Evolutionary conservation across 345 rosid genomes (phyloP).

Genomic region (Syzygium aqueum): DNA sequence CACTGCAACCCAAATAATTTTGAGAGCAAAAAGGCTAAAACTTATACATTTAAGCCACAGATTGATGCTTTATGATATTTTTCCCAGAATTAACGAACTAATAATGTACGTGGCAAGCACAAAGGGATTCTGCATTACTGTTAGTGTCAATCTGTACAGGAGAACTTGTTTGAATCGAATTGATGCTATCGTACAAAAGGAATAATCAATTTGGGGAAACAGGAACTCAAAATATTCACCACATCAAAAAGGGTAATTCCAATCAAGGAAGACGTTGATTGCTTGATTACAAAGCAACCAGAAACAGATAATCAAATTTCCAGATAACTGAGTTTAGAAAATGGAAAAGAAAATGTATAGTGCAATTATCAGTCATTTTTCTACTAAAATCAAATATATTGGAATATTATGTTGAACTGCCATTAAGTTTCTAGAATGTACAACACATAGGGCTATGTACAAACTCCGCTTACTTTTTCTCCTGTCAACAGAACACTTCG

Average conservation of each 20-base stretch:
- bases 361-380: not conserved
- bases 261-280: not conserved
- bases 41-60: not conserved
- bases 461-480: not conserved
- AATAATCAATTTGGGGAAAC: not conserved
- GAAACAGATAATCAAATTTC: not conserved
- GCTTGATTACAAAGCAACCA: not conserved
- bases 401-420: not conserved
- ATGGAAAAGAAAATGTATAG: not conserved
- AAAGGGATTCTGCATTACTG: not conserved
- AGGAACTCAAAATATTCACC: not conserved
- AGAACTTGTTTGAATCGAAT: not conserved
- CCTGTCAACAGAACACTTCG: fast-evolving
- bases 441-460: not conserved
- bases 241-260: not conserved
- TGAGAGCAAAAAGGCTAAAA: not conserved
- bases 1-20: not conserved
- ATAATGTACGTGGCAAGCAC: not conserved
- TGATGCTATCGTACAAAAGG: not conserved
- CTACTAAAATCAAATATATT: not conserved
- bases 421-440: not conserved
- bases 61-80: not conserved
- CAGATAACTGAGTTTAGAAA: not conserved
- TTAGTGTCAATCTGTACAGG: not conserved
- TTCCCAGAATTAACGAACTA: not conserved